Conservation (phyloP, 495 filamentous ascomycete species). For the Hypoxylon perforatum region DNA sequence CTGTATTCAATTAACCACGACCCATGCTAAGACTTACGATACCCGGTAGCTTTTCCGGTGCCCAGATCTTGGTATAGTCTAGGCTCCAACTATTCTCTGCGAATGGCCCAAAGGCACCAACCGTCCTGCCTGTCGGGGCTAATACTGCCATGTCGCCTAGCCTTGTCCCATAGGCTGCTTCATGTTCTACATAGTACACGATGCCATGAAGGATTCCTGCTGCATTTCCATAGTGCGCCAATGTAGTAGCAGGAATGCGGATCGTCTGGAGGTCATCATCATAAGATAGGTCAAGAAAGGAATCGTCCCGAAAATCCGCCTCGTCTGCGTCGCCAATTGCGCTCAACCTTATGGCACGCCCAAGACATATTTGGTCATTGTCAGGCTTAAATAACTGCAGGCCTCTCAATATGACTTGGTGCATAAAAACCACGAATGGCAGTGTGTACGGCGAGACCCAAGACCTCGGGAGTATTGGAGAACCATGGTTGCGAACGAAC, state of each 20-base stretch:
- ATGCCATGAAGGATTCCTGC: neutral
- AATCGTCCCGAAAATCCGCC: conserved; percentile 6
- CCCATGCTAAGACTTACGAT: neutral
- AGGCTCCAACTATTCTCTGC: conserved; percentile 4
- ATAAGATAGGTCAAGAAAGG: neutral
- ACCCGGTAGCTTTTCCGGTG: conserved; percentile 14
- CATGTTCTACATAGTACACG: too few relatives aligned
- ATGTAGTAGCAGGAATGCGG: neutral
- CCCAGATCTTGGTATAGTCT: conserved; percentile 37
- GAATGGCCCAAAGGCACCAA: neutral
- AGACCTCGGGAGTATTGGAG: conserved; percentile 18
- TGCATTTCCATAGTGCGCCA: neutral
- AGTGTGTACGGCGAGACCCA: conserved; percentile 1
- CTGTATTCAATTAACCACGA: neutral
- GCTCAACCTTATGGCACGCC: too few relatives aligned
- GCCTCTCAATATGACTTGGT: conserved; percentile 2
- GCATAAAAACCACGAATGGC: conserved; percentile 1
- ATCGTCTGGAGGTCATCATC: conserved; percentile 1
- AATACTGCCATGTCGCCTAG: neutral
- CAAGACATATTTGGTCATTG: neutral
- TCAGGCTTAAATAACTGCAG: conserved; percentile 1
- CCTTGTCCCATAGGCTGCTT: neutral
- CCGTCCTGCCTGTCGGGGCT: conserved; percentile 7
- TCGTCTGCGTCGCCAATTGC: conserved; percentile 9
- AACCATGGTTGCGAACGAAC: conserved; percentile 10